A percentile compares a stretch with the other conserved stretches of the same genome.
Conservation (phyloP, 345 rosid species). For the Brassica carinata region DNA sequence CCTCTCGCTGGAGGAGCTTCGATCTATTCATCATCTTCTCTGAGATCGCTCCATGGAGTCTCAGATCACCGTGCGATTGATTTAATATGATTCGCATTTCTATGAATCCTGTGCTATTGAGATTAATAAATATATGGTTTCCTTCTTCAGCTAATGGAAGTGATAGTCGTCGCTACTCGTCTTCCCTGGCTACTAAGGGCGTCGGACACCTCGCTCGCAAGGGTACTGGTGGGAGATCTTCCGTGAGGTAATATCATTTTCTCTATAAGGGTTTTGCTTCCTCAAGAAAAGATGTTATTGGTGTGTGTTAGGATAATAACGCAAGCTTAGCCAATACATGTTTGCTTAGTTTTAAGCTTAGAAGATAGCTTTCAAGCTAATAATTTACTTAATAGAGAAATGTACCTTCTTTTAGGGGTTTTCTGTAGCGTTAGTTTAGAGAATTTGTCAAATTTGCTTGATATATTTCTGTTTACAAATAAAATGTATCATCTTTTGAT, state of each 20-base stretch:
- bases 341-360: neutral
- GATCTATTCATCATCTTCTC: conserved; percentile 39
- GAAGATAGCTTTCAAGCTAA: neutral
- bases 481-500: neutral
- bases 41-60: conserved; percentile 59
- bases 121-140: neutral
- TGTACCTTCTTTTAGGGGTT: neutral
- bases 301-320: neutral
- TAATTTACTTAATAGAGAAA: neutral
- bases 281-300: neutral
- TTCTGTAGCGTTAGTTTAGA: neutral
- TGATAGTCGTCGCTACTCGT: conserved; percentile 63
- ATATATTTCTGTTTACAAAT: neutral
- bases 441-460: neutral
- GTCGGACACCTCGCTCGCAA: conserved; percentile 85
- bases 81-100: conserved; percentile 2
- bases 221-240: conserved; percentile 99
- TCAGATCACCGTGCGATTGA: conserved; percentile 45
- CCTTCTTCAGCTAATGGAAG: conserved; percentile 52
- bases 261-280: neutral
- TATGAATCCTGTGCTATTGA: conserved; percentile 17
- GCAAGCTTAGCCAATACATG: neutral
- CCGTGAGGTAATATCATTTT: conserved; percentile 66
- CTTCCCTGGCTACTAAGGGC: conserved; percentile 72
- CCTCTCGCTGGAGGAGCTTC: conserved; percentile 51